Evolutionary conservation across 768 basidiomycete genomes (phyloP).

Genomic region (Russula sp.): DNA sequence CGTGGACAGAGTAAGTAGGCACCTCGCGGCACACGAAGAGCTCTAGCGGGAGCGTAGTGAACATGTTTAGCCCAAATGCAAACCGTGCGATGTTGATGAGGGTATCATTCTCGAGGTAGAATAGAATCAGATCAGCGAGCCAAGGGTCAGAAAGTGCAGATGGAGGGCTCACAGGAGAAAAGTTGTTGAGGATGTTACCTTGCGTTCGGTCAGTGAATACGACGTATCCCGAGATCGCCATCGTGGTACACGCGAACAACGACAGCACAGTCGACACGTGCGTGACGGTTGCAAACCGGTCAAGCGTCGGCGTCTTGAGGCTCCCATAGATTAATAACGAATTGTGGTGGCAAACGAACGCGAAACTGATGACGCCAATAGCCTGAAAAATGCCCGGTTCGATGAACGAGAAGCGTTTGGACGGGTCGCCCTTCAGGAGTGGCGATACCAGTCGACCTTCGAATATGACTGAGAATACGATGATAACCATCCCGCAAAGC

Average conservation of each 20-base stretch:
- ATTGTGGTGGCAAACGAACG: constrained; percentile 98
- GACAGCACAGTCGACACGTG: constrained; percentile 86
- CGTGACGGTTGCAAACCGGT: constrained; percentile 88
- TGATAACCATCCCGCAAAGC: constrained; percentile 88
- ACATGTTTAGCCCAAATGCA: constrained; percentile 95
- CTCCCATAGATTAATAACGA: constrained; percentile 94
- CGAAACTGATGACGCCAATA: constrained; percentile 95
- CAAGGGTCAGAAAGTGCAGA: background rate
- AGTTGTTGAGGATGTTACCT: constrained; percentile 98
- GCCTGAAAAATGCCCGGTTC: constrained; percentile 85
- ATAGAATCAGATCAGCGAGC: background rate
- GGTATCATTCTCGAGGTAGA: constrained; percentile 56
- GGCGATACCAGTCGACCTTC: constrained; percentile 72
- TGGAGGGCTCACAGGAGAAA: constrained; percentile 52
- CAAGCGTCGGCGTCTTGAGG: constrained; percentile 86
- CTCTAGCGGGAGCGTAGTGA: constrained; percentile 93
- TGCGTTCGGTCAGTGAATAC: constrained; percentile 88
- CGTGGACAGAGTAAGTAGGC: background rate
- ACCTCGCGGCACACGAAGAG: constrained; percentile 97
- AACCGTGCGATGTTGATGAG: constrained; percentile 93
- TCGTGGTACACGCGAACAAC: constrained; percentile 73
- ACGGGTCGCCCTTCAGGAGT: constrained; percentile 71
- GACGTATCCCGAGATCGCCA: constrained; percentile 81
- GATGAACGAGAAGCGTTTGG: constrained; percentile 67
- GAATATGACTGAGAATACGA: constrained; percentile 78